Conservation (phyloP, 768 basidiomycete species). For the Leccinum truebloodii region DNA sequence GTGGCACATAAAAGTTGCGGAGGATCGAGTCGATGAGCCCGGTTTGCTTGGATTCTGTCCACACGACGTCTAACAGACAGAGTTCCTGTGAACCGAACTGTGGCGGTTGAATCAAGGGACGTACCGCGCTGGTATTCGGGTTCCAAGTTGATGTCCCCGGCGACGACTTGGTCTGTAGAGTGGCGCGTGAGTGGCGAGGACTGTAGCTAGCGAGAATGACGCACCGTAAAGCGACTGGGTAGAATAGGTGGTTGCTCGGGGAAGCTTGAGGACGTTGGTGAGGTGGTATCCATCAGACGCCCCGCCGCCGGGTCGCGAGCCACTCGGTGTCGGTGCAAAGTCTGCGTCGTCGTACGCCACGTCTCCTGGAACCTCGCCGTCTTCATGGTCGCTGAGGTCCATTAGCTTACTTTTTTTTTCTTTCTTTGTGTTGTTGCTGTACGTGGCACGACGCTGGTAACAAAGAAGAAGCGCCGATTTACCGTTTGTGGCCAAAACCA, state of each 20-base stretch:
- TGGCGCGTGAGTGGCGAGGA: neutral
- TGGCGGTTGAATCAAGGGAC: no score
- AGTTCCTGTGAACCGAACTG: no score
- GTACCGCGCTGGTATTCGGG: conserved; percentile 80
- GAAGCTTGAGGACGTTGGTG: conserved; percentile 51
- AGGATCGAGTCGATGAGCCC: conserved; percentile 76
- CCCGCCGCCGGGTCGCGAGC: conserved; percentile 3
- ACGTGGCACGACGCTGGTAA: neutral
- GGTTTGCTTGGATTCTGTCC: conserved; percentile 74
- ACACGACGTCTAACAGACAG: conserved; percentile 79
- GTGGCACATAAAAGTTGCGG: conserved; percentile 78
- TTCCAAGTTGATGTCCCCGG: conserved; percentile 72
- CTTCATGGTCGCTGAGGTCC: conserved; percentile 27
- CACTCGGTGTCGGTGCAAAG: conserved; percentile 5
- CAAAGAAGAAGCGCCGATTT: neutral
- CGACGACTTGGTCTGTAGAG: conserved; percentile 57
- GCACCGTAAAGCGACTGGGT: conserved; percentile 60
- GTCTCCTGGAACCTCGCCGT: conserved; percentile 9
- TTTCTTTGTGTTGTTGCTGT: conserved; percentile 12
- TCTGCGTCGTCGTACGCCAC: conserved; percentile 18
- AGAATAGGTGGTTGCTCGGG: conserved; percentile 63
- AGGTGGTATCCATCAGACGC: conserved; percentile 28
- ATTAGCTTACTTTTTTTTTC: neutral
- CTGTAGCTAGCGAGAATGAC: neutral
- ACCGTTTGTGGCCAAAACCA: no score